Base-by-base conservation (phyloP, 2,329 filamentous ascomycete genomes). In the Tolypocladium tropicale region DNA sequence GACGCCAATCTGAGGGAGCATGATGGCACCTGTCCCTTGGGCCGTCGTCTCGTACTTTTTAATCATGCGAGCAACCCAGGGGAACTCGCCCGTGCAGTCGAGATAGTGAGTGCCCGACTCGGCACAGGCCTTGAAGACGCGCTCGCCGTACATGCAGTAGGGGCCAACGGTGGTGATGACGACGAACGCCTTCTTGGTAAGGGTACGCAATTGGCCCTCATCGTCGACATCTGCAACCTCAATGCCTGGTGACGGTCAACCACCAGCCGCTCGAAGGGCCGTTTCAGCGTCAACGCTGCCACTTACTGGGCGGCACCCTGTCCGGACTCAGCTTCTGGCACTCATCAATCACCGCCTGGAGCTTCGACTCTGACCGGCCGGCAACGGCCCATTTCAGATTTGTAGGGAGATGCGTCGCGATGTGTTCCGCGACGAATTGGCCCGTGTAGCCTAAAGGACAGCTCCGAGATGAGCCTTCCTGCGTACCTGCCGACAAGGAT, bases 301-400 rank as follows among this genome's bases (percentile, higher is more conserved):
- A 63, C 72, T 64, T 79, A 89, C 87, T 82, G 65, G 91, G 90
- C 54, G 82, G 79, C 37, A 75, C 66, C 54, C 92, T 85, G 68
- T 95, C 85, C 2, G 84, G 76, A 67, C 88, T 88, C 57, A 88
- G 65, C 56, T 73, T 68, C 63, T 84, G 83, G 67, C 92, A 79
- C 55, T 89, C 83, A 54, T 83, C 75, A 9, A 84, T 82, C 12
- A 96, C 71, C 43, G 74, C 72, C 61, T 87, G 80, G 5, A 97
- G 79, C 70, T 96, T 96, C 52, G 78, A 74, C 52, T 79, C 75
- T n/a, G 89, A 92, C 30, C 92, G 87, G 33, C 92, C 92, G 50
- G 90, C 89, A 55, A 96, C 77, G 16, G 90, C 92, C 92, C 92
- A 96, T 75, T 84, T 90, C 59, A 95, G 70, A 67, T 90, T 82